Conservation (phyloP, 2,329 filamentous ascomycete species). For the Colletotrichum sublineola region DNA sequence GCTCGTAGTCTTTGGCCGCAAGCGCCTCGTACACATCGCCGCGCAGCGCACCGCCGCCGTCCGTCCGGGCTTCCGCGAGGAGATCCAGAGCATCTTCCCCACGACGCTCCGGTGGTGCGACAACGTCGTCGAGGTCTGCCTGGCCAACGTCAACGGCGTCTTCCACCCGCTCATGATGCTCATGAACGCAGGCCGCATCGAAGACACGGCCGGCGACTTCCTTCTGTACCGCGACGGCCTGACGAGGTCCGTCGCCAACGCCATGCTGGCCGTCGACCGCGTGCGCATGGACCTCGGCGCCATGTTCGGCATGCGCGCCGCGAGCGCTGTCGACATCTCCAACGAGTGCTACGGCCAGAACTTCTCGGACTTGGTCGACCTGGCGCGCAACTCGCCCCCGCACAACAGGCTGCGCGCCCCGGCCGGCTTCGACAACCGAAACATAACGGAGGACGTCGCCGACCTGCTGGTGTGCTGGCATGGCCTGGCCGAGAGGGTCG, state of each 20-base stretch:
- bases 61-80: slow-evolving; percentile 16
- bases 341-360: slow-evolving; percentile 27
- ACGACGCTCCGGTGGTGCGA: slow-evolving; percentile 25
- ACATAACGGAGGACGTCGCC: slow-evolving; percentile 25
- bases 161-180: slow-evolving; percentile 33
- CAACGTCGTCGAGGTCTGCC: slow-evolving; percentile 30
- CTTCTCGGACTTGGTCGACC: slow-evolving; percentile 26
- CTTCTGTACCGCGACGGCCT: slow-evolving; percentile 28
- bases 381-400: slow-evolving; percentile 24
- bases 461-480: slow-evolving; percentile 27
- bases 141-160: slow-evolving; percentile 33
- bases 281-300: slow-evolving; percentile 22
- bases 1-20: slow-evolving; percentile 20
- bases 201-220: slow-evolving; percentile 17
- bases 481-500: slow-evolving; percentile 19
- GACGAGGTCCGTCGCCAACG: slow-evolving; percentile 24
- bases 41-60: slow-evolving; percentile 5
- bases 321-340: slow-evolving; percentile 27
- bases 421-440: slow-evolving; percentile 21
- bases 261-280: slow-evolving; percentile 23
- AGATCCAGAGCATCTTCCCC: slow-evolving; percentile 30
- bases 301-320: slow-evolving; percentile 13
- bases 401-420: slow-evolving; percentile 31
- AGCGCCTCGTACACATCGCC: slow-evolving; percentile 24
- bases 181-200: slow-evolving; percentile 33